Evolutionary conservation across 2,329 filamentous ascomycete genomes (phyloP), one percentile per base, ranked within the genome.

Genomic region (Xylariaceae sp.): DNA sequence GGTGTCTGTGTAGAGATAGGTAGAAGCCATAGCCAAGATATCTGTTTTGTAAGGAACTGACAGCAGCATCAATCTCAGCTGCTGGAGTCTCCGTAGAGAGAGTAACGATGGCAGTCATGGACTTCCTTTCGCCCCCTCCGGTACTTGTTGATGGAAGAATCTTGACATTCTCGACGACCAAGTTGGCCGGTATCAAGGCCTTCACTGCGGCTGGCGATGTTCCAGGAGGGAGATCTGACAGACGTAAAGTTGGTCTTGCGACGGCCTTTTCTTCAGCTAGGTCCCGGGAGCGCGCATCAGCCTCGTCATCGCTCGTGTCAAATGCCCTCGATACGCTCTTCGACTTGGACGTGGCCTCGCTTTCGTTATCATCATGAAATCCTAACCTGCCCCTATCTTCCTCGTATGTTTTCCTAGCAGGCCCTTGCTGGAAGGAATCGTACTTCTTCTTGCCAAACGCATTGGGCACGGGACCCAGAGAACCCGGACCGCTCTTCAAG

Each of bases 11-110:
- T 50, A 96, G 80, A 5, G 84, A 88, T 1, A 97, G 78, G 72
- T 92, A 88, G 75, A 88, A 91, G 4, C 92, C 92, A 71, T 85
- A 91, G 13, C 92, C 92, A 13, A 96, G 77, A 71, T 97, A 96
- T 65, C 82, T 85, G 64, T 94, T 92, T 70, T 95, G 90, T 37
- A 96, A 76, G 2, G 83, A 76, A 69, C 86, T 93, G 55, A 96
- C 89, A 0, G 87, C 83, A 3, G 84, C 81, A 68, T 97, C 92
- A 56, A 97, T 92, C 58, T 95, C 90, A 23, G 87, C 88, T 0
- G 88, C 88, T 0, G 91, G 84, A 0, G 91, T 94, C 64, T 94
- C 90, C 59, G 88, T 86, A 1, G 88, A 86, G 35, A 96, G 76
- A 0, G 88, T 92, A 51, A 94, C 88, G 66, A 96, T 90, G 3